A percentile compares a stretch with the other conserved stretches of the same genome.
These are phyloP conservation scores for Didymella pomorum DNA, from an alignment of 2,329 filamentous ascomycete species.

Conservation along the genomic window DNA sequence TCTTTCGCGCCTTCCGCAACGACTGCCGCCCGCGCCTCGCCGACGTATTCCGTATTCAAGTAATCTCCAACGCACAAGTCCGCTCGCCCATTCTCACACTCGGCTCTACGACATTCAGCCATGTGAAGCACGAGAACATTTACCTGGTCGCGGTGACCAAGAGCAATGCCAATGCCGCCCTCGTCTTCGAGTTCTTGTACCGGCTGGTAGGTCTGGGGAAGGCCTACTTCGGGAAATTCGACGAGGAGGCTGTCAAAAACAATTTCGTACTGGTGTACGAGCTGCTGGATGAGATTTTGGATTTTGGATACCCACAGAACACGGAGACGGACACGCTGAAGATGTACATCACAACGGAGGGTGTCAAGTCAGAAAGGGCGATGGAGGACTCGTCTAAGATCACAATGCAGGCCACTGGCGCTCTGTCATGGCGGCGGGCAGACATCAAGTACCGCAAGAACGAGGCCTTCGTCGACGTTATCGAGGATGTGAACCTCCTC, in stretches of 20 bases:
- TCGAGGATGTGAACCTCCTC: constrained; percentile 97
- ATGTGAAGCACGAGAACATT: constrained; percentile 99
- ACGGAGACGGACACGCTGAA: constrained; percentile 98
- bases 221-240: constrained; percentile 98
- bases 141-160: constrained; percentile 97
- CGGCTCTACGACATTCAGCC: constrained; percentile 97
- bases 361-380: constrained; percentile 87
- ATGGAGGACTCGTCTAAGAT: constrained; percentile 96
- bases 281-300: constrained; percentile 95
- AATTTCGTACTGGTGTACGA: constrained; percentile 99
- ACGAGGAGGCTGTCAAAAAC: constrained; percentile 99
- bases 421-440: constrained; percentile 93
- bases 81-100: constrained; percentile 97
- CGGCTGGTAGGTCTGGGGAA: constrained; percentile 87
- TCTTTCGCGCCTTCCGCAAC: constrained; percentile 98
- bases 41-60: constrained; percentile 99
- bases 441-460: constrained; percentile 99
- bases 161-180: constrained; percentile 97
- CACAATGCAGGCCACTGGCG: constrained; percentile 98
- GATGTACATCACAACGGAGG: constrained; percentile 99
- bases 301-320: constrained; percentile 99
- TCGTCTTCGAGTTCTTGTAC: constrained; percentile 98
- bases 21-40: constrained; percentile 97
- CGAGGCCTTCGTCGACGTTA: constrained; percentile 98
- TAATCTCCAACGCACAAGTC: constrained; percentile 97